These are phyloP conservation scores for Aureobasidium vineae DNA, from an alignment of 2,329 filamentous ascomycete species.

Conservation along the genomic window DNA sequence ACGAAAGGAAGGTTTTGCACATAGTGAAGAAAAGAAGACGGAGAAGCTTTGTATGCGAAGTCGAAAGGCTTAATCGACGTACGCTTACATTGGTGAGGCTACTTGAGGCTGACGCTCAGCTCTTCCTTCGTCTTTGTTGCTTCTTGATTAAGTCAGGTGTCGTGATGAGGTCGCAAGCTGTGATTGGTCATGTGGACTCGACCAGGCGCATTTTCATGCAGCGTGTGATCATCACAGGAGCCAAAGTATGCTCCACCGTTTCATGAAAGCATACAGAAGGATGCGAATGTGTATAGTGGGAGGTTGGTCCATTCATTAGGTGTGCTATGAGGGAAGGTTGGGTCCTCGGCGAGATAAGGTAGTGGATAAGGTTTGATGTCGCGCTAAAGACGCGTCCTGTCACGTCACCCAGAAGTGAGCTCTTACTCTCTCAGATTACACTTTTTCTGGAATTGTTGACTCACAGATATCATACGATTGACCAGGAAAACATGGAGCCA, in stretches of 20 bases:
- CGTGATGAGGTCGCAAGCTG: slow-evolving; percentile 13
- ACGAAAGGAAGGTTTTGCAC: not conserved
- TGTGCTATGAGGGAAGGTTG: not conserved
- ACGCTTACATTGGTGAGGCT: not conserved
- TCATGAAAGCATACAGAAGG: not conserved
- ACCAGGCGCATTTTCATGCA: not conserved
- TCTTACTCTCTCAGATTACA: not conserved
- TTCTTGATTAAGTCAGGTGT: slow-evolving; percentile 4
- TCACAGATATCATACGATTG: not conserved
- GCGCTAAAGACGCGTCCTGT: slow-evolving; percentile 1
- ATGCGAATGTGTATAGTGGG: not conserved
- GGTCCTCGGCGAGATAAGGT: not conserved
- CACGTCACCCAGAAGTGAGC: not conserved
- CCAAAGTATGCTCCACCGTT: not conserved
- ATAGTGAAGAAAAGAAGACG: not conserved
- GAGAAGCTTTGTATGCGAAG: not conserved
- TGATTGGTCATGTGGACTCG: slow-evolving; percentile 18
- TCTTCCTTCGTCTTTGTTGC: slow-evolving; percentile 2
- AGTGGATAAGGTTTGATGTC: not conserved
- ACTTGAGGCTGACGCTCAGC: not conserved
- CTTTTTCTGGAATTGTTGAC: not conserved
- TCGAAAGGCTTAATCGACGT: not conserved
- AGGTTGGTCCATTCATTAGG: not conserved
- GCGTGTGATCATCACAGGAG: slow-evolving; percentile 18
- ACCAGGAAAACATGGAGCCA: not conserved